Base-by-base conservation (phyloP, 352 stramenopile species). In the Globisporangium abappressorium region DNA sequence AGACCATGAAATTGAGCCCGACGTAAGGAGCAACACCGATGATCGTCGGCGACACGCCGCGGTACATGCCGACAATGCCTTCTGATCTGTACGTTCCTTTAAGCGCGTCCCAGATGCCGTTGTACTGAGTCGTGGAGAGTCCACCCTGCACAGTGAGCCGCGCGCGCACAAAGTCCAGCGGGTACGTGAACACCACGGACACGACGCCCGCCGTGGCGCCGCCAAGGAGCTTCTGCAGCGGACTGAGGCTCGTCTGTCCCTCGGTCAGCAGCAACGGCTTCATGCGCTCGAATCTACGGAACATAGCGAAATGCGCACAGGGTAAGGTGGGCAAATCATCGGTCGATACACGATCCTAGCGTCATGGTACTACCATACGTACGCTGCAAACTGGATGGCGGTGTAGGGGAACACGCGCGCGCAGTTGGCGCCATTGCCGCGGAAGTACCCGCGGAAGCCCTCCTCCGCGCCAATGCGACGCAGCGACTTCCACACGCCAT, bases 371-470 rank as follows among this genome's bases (percentile, higher is more conserved):
- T 20, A 62, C 14, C 30, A 1, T 9, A 57, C 73, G 62, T 72
- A 82, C 49, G 79, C 77, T 28, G 83, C 81, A 61, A 93, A 92
- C 69, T 94, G 82, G 68, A 92, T 90, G 58, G 84, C 83, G 15
- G 87, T 83, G 72, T 94, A 93, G 0, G 84, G 84, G 49, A 93
- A 91, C 49, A 93, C 82, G 30, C 86, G 86, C 30, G 86, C 77
- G 66, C 82, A 92, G 74, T 94, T 94, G 65, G 83, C 84, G 59
- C 86, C 86, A 74, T 94, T 93, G 62, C 84, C 84, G 64, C 84
- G 87, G 63, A 94, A 92, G 61, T 89, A 87, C 15, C 84, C 86
- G 20, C 74, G 73, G 24, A 82, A 24, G 2, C 84, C 84, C 71
- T 94, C 83, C 62, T 91, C 83, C 0, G 65, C 77, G 56, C 78